These are phyloP conservation scores for Pugionium cornutum DNA, from an alignment of 345 rosid genomes.

Conservation along the genomic window DNA sequence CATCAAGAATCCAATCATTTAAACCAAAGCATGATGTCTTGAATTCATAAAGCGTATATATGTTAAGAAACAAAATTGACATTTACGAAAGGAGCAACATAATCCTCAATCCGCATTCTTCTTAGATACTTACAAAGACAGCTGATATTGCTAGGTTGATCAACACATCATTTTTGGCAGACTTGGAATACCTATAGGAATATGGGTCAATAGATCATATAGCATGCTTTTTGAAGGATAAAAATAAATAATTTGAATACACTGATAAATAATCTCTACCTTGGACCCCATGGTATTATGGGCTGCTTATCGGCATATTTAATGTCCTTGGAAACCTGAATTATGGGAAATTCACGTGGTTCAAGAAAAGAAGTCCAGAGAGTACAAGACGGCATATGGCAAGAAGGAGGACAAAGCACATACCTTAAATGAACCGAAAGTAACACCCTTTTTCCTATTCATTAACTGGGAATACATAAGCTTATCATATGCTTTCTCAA, in stretches of 20 bases:
- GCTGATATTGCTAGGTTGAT: slow-evolving; percentile 90
- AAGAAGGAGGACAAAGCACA: slow-evolving; percentile 3
- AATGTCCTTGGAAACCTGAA: slow-evolving; percentile 94
- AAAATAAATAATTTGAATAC: not conserved
- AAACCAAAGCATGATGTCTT: slow-evolving; percentile 7
- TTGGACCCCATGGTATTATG: slow-evolving; percentile 95
- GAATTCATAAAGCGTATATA: slow-evolving; percentile 1
- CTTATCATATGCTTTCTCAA: slow-evolving; percentile 98
- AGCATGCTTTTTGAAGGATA: not conserved
- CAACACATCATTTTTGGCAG: slow-evolving; percentile 56
- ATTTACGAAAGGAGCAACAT: not conserved
- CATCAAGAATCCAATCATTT: not conserved
- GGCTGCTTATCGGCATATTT: slow-evolving; percentile 98
- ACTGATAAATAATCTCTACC: slow-evolving; percentile 47
- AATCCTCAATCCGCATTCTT: slow-evolving; percentile 25
- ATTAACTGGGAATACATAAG: slow-evolving; percentile 84
- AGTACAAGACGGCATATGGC: not conserved
- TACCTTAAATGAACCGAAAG: slow-evolving; percentile 86
- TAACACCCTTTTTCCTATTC: slow-evolving; percentile 80
- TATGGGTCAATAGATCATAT: not conserved
- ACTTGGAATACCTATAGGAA: slow-evolving; percentile 71
- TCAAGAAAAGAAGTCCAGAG: slow-evolving; percentile 10
- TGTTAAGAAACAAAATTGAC: not conserved
- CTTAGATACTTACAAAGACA: slow-evolving; percentile 72
- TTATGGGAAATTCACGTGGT: slow-evolving; percentile 21